Percentiles rank a stretch among this genome's conserved stretches.
phyloP scores from a whole-genome alignment of 495 filamentous ascomycete species.

The Penicillium bovifimosum region DNA sequence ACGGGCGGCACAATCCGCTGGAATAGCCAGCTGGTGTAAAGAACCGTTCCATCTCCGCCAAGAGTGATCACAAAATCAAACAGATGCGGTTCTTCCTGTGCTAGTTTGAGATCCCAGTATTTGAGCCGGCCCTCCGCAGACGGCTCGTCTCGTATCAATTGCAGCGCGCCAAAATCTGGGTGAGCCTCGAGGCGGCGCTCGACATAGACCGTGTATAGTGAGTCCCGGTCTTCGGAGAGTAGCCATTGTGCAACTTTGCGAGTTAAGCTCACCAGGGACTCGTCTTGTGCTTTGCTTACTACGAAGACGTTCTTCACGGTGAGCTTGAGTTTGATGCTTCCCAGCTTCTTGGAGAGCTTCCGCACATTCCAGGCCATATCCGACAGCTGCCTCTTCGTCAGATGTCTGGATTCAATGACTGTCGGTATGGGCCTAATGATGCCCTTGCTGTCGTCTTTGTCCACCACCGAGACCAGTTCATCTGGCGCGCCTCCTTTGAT shows the following conservation, averaged over 20 bases:
- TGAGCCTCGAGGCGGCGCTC: conserved; percentile 68
- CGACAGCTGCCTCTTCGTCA: conserved; percentile 88
- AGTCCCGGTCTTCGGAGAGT: conserved; percentile 65
- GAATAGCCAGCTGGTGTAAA: conserved; percentile 95
- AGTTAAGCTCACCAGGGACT: conserved; percentile 71
- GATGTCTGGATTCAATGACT: conserved; percentile 53
- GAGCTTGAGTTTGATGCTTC: conserved; percentile 71
- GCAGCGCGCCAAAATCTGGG: conserved; percentile 61
- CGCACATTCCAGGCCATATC: conserved; percentile 96
- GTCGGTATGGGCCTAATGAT: conserved; percentile 20
- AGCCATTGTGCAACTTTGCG: conserved; percentile 77
- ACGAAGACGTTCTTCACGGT: conserved; percentile 79
- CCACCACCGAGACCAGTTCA: conserved; percentile 14
- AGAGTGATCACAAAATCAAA: conserved; percentile 94
- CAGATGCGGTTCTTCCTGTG: conserved; percentile 67
- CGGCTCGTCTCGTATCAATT: conserved; percentile 53
- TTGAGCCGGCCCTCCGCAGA: conserved; percentile 55
- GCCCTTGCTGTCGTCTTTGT: conserved; percentile 20
- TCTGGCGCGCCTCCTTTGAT: conserved; percentile 14
- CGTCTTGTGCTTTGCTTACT: conserved; percentile 83
- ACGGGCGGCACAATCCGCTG: conserved; percentile 95
- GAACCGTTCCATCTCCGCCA: conserved; percentile 93
- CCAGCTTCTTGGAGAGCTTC: conserved; percentile 80
- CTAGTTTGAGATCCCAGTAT: conserved; percentile 81
- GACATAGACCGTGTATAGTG: conserved; percentile 69